Conservation (phyloP, 1,139 yeast species). For the Candida mesenterica region DNA sequence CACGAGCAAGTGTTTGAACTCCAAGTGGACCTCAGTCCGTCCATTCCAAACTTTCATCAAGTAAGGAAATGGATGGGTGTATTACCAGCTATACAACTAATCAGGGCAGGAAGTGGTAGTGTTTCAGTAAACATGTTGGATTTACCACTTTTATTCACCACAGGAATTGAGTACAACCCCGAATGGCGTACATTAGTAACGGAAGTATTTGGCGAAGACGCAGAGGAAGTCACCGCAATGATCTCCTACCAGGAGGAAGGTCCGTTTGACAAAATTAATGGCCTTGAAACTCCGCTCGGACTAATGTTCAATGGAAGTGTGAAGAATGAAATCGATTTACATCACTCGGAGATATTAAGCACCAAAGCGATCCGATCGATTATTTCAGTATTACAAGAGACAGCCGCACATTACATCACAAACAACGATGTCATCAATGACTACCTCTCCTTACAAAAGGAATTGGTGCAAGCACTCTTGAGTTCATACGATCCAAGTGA, state of each 20-base stretch:
- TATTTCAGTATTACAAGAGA: slow-evolving; percentile 1
- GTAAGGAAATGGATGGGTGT: slow-evolving; percentile 21
- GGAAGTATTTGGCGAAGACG: slow-evolving; percentile 9
- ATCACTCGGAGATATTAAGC: slow-evolving; percentile 1
- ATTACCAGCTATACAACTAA: slow-evolving; percentile 15
- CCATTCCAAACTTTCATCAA: slow-evolving; percentile 9
- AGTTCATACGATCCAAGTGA: slow-evolving; percentile 3
- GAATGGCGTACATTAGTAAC: slow-evolving; percentile 15
- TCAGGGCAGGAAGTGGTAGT: slow-evolving; percentile 4
- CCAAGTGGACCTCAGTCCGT: slow-evolving; percentile 7
- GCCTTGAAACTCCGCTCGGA: slow-evolving; percentile 17
- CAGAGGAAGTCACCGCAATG: slow-evolving; percentile 10
- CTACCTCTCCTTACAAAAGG: slow-evolving; percentile 1
- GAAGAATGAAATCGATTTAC: neutral
- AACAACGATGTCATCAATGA: slow-evolving; percentile 5
- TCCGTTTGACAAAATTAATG: slow-evolving; percentile 13
- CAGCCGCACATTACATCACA: neutral
- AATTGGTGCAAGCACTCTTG: slow-evolving; percentile 1
- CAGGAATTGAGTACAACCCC: slow-evolving; percentile 17
- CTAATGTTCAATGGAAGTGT: slow-evolving; percentile 13
- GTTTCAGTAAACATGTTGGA: slow-evolving; percentile 13
- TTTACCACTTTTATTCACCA: slow-evolving; percentile 17
- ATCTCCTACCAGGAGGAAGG: slow-evolving; percentile 13
- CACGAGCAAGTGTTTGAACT: slow-evolving; percentile 11
- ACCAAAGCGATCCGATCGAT: slow-evolving; percentile 1